Conservation (phyloP, 2,329 filamentous ascomycete species). For the Colletotrichum spinosum region DNA sequence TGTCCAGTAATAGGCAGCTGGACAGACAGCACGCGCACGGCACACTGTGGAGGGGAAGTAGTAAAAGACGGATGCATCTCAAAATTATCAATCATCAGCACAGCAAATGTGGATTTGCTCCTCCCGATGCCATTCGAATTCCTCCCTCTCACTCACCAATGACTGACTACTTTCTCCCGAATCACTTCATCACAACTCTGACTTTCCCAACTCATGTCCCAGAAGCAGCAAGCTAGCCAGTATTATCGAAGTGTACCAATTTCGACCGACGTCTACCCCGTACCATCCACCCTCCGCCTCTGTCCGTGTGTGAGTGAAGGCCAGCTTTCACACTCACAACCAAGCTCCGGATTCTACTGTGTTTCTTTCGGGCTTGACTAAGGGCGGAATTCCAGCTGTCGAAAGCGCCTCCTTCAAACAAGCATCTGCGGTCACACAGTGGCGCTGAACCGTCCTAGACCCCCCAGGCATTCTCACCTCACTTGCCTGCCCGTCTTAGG, state of each 20-base stretch:
- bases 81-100: slow-evolving; percentile 32
- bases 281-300: slow-evolving; percentile 1
- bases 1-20: not conserved
- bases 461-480: slow-evolving; percentile 13
- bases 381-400: slow-evolving; percentile 10
- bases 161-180: slow-evolving; percentile 1
- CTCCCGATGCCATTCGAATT: too few species aligned
- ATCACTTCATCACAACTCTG: not conserved
- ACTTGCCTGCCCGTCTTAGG: slow-evolving; percentile 16
- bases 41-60: slow-evolving; percentile 14
- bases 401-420: slow-evolving; percentile 20
- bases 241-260: too few species aligned
- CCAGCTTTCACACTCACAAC: slow-evolving; percentile 2
- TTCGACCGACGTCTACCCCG: not conserved
- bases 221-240: too few species aligned
- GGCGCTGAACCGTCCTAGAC: slow-evolving; percentile 14
- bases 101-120: slow-evolving; percentile 15
- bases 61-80: slow-evolving; percentile 29
- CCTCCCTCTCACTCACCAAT: too few species aligned
- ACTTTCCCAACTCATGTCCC: too few species aligned
- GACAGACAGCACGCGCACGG: not conserved
- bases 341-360: slow-evolving; percentile 10
- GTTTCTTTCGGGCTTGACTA: slow-evolving; percentile 22
- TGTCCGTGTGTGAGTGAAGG: slow-evolving; percentile 22
- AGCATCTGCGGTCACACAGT: slow-evolving; percentile 29